Conservation (phyloP, 495 filamentous ascomycete genomes). For the Penicillium desertorum region DNA sequence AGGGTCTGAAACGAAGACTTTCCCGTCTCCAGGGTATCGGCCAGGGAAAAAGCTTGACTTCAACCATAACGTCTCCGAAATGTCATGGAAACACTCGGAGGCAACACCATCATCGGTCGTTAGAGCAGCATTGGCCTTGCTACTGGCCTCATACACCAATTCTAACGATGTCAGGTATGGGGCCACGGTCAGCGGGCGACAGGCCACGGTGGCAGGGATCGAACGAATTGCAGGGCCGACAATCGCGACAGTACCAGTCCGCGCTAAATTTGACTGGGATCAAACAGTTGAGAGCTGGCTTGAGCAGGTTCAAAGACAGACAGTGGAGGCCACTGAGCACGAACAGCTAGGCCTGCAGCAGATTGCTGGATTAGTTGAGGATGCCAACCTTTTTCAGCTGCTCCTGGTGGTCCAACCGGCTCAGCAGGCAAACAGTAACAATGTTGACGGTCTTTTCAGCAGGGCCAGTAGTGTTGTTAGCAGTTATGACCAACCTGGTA, state of each 20-base stretch:
- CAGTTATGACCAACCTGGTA: too few species aligned
- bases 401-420: neutral
- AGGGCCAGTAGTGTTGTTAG: too few species aligned
- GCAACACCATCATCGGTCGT: neutral
- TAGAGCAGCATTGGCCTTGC: neutral
- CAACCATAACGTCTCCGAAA: neutral
- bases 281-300: neutral
- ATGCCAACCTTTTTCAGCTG: neutral
- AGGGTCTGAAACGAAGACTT: neutral
- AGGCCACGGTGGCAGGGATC: neutral
- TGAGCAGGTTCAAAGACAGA: neutral
- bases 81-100: neutral
- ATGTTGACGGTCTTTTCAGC: too few species aligned
- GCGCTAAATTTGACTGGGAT: neutral
- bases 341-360: neutral
- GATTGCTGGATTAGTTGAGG: neutral
- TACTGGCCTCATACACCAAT: neutral
- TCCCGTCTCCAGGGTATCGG: too few species aligned
- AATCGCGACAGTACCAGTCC: neutral
- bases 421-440: neutral
- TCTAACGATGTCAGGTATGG: conserved; percentile 3
- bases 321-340: neutral
- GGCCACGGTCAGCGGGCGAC: conserved; percentile 2
- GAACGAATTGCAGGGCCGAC: conserved; percentile 3
- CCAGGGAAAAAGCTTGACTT: neutral